Base-by-base conservation (phyloP, 2,329 filamentous ascomycete species). In the Pseudopyrenochaeta lycopersici region DNA sequence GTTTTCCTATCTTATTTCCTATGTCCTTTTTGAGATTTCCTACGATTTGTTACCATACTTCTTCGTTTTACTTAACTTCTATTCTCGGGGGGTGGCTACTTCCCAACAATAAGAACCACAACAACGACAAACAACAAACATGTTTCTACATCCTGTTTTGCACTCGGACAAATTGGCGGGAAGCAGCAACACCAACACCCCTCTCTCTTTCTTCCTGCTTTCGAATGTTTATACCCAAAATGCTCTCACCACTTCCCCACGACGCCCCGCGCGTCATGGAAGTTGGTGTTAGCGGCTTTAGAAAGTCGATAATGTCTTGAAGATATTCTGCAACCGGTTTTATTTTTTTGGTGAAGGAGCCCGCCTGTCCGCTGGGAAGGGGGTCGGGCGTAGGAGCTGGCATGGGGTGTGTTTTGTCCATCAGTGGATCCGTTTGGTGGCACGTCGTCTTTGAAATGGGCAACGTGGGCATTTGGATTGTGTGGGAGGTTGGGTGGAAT, bases 1-100 rank as follows among this genome's bases (percentile, higher is more conserved):
- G 54, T 54, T 46, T 63, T 60, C 54, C 53, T 52, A 30, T 33
- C 17, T 29, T 46, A 15, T 54, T 55, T 54, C 52, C 45, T 57
- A 52, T 60, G 38, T 53, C 36, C 30, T 52, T 53, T 46, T 39
- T 39, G 20, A 14, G 29, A 23, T 57, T 30, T 15, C 7, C 21
- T 53, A 32, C 41, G 40, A 57, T 55, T 33, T 49, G 38, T 49
- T 49, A 54, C 44, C 35, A 56, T 60, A 49, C 46, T 14, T 27
- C 23, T 27, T 27, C 23, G 4, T 51, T 46, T 52, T 46, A 5
- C 12, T 35, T 35, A 35, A 35, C 32, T 35, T 35, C 32, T 35
- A 35, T 17, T 35, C 15, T 35, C 15, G 12, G 12, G 32, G 32
- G n/a, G n/a, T n/a, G n/a, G n/a, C n/a, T n/a, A n/a, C 23, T 27